phyloP scores from a whole-genome alignment of 108 stramenopile genomes.

The Cyclotella baltica region DNA sequence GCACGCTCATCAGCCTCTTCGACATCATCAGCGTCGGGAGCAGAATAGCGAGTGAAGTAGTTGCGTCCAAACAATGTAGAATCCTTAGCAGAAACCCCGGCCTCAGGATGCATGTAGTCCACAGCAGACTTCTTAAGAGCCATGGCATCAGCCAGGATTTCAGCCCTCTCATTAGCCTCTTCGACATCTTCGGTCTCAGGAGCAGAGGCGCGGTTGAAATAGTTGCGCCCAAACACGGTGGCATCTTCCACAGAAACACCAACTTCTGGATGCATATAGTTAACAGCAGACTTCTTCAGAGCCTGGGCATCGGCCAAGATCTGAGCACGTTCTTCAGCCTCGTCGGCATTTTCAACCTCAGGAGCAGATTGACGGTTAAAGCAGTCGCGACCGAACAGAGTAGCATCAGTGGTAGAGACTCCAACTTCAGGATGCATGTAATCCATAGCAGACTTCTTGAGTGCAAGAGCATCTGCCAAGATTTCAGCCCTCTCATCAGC shows the following conservation, averaged over 20 bases:
- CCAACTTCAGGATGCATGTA: conserved; percentile 39
- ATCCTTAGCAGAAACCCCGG: neutral
- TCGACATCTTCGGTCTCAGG: conserved; percentile 34
- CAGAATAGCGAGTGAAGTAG: conserved; percentile 52
- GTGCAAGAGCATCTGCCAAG: conserved; percentile 66
- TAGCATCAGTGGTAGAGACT: conserved; percentile 5
- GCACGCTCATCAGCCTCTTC: conserved; percentile 35
- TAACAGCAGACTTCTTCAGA: conserved; percentile 28
- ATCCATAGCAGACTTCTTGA: conserved; percentile 28
- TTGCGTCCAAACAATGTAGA: conserved; percentile 28
- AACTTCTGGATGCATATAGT: conserved; percentile 37
- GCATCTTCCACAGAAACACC: conserved; percentile 7
- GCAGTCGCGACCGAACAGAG: conserved; percentile 35
- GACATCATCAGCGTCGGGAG: conserved; percentile 45
- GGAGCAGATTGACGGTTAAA: conserved; percentile 52
- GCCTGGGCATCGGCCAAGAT: conserved; percentile 73
- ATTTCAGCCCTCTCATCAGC: conserved; percentile 71
- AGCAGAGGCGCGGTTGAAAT: conserved; percentile 58
- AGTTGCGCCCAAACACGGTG: conserved; percentile 35
- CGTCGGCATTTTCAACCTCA: conserved; percentile 65
- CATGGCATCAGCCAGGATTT: conserved; percentile 27
- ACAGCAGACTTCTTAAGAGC: conserved; percentile 65
- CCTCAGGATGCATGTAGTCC: conserved; percentile 64
- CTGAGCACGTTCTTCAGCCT: conserved; percentile 65
- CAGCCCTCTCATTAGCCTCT: conserved; percentile 31